phyloP scores from a whole-genome alignment of 2,329 filamentous ascomycete genomes.

The Pyrenochaeta sp. region DNA sequence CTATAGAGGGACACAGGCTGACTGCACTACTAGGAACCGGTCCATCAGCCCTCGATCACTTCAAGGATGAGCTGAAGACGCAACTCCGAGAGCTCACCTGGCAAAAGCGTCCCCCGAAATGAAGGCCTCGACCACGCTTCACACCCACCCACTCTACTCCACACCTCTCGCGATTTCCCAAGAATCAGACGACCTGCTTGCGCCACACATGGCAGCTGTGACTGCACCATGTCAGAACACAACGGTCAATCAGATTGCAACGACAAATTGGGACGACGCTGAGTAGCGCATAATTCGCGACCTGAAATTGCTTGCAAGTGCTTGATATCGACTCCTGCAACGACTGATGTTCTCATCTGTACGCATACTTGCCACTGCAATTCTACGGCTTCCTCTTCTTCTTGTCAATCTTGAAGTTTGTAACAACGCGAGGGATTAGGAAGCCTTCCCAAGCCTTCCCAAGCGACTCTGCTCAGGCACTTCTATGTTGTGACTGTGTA shows the following conservation, averaged over 20 bases:
- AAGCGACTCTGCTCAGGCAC: not conserved
- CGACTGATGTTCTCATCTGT: not conserved
- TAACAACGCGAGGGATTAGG: not conserved
- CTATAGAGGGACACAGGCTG: not conserved
- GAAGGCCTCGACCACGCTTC: slow-evolving; percentile 9
- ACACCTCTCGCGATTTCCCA: not conserved
- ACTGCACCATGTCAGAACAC: not conserved
- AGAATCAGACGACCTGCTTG: not conserved
- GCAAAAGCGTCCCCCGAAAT: slow-evolving; percentile 45
- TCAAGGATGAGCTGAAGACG: slow-evolving; percentile 62
- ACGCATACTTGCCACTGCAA: not conserved
- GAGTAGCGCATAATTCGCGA: not conserved
- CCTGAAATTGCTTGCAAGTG: not conserved
- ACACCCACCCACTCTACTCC: slow-evolving; percentile 2
- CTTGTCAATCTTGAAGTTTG: not conserved
- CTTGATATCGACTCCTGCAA: not conserved
- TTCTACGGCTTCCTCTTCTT: not conserved
- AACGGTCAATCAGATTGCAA: not conserved
- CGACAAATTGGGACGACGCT: not conserved
- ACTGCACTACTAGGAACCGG: slow-evolving; percentile 33
- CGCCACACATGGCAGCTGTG: not conserved
- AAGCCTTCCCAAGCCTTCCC: not conserved
- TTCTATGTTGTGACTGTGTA: not conserved
- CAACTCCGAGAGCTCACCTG: slow-evolving; percentile 54
- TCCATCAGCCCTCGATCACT: slow-evolving; percentile 58